A percentile compares a stretch with the other conserved stretches of the same genome.
Evolutionary conservation across 1,284 basidiomycete genomes (phyloP).

Genomic region (Melanopsichium pennsylvanicum): DNA sequence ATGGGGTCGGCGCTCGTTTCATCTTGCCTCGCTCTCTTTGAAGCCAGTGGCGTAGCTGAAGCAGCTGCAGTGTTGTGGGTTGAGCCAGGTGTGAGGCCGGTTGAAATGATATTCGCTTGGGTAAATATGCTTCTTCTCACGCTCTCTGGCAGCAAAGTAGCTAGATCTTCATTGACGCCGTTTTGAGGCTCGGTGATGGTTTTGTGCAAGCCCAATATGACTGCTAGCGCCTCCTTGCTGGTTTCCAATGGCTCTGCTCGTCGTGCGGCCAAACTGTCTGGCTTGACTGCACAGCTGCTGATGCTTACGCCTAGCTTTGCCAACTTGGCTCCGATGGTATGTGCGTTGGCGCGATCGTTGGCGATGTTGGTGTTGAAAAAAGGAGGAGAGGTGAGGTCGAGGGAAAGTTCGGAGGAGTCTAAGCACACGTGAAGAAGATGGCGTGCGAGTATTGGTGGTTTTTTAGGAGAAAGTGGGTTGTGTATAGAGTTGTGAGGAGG

Average conservation of each 20-base stretch:
- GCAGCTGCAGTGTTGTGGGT: not conserved
- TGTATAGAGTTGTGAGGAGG: constrained; percentile 8
- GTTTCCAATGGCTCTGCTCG: not conserved
- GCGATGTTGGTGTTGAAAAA: constrained; percentile 26
- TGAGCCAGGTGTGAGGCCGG: constrained; percentile 18
- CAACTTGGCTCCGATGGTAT: constrained; percentile 8
- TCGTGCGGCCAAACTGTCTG: too few relatives aligned
- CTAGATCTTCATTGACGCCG: constrained; percentile 31
- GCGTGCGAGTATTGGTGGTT: constrained; percentile 30
- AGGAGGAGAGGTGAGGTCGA: constrained; percentile 26
- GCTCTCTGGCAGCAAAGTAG: constrained; percentile 18
- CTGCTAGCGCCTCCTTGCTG: constrained; percentile 20
- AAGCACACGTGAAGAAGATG: constrained; percentile 36
- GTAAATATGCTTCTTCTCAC: constrained; percentile 21
- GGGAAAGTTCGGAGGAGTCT: constrained; percentile 12
- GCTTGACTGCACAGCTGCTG: constrained; percentile 39
- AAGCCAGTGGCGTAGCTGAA: not conserved
- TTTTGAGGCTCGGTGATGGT: constrained; percentile 31
- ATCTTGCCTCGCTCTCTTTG: constrained; percentile 31
- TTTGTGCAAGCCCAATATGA: constrained; percentile 35
- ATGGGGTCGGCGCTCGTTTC: constrained; percentile 3
- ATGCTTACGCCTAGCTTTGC: constrained; percentile 24
- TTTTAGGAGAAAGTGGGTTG: constrained; percentile 27
- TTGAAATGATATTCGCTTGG: constrained; percentile 36
- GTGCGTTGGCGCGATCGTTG: constrained; percentile 18